A percentile compares a stretch with the other conserved stretches of the same genome.
Evolutionary conservation across 345 rosid genomes (phyloP).

Genomic region (Salix dunnii): DNA sequence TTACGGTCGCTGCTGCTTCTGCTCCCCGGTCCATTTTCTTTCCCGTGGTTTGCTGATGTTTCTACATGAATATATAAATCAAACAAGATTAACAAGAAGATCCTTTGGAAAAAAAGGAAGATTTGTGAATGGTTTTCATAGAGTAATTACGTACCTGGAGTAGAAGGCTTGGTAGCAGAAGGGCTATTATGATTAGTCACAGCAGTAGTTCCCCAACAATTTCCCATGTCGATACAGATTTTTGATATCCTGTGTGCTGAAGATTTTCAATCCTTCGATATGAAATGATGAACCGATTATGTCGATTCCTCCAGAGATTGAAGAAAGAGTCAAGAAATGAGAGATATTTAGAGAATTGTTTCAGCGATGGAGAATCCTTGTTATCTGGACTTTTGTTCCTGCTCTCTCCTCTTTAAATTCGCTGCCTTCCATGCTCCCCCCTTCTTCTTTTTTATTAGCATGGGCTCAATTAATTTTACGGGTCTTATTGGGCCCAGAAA

Average conservation of each 20-base stretch:
- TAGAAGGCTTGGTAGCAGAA: background rate
- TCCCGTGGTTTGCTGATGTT: background rate
- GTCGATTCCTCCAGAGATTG: background rate
- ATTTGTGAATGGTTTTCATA: background rate
- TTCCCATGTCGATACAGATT: constrained; percentile 8
- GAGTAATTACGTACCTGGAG: background rate
- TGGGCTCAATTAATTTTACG: too few species aligned
- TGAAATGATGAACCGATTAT: background rate
- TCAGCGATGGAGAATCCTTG: background rate
- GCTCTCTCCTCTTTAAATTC: background rate
- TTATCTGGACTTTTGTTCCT: background rate
- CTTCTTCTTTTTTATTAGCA: too few species aligned
- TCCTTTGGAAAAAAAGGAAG: background rate
- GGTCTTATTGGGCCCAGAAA: too few species aligned
- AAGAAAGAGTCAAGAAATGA: background rate
- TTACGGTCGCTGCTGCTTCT: background rate
- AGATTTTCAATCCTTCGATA: background rate
- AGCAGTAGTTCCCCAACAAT: constrained; percentile 7
- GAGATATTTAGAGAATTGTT: too few species aligned
- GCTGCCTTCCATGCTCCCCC: background rate
- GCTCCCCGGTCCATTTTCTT: background rate
- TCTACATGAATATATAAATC: background rate
- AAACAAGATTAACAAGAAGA: background rate
- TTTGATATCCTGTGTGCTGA: background rate
- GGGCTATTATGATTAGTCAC: background rate